Evolutionary conservation across 345 rosid species (phyloP).

Genomic region (Sisymbrium altissimum): DNA sequence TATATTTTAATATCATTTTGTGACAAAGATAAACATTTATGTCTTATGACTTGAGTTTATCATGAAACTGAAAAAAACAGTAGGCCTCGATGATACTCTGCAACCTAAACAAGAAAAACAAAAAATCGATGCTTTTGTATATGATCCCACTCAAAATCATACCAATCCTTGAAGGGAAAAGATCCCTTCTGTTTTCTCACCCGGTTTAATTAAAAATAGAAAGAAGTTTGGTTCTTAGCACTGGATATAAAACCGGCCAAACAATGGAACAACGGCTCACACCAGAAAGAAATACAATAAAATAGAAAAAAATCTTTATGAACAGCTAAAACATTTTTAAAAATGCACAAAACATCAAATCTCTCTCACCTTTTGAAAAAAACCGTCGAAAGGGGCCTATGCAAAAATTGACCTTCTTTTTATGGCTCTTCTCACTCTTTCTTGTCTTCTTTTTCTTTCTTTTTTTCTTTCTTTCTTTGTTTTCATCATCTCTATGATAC

Average conservation of each 20-base stretch:
- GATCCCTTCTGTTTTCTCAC: slow-evolving; percentile 26
- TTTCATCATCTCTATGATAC: slow-evolving; percentile 43
- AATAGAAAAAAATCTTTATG: slow-evolving; percentile 3
- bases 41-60: neutral
- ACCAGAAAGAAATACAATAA: slow-evolving; percentile 14
- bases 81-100: neutral
- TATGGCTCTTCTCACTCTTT: slow-evolving; percentile 17
- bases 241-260: slow-evolving; percentile 29
- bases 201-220: slow-evolving; percentile 25
- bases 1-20: neutral
- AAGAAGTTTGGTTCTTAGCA: slow-evolving; percentile 1
- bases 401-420: slow-evolving; percentile 43
- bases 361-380: slow-evolving; percentile 18
- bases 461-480: neutral
- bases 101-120: neutral
- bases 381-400: slow-evolving; percentile 38
- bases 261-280: slow-evolving; percentile 28
- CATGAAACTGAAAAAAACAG: neutral
- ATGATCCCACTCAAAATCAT: slow-evolving; percentile 31
- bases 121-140: slow-evolving; percentile 28
- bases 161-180: slow-evolving; percentile 19
- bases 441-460: neutral
- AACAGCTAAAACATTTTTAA: slow-evolving; percentile 13
- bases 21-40: neutral
- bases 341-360: slow-evolving; percentile 27